A percentile compares a stretch with the other conserved stretches of the same genome.
These are phyloP conservation scores for Trametes meyenii DNA, from an alignment of 768 basidiomycete species.

Conservation along the genomic window DNA sequence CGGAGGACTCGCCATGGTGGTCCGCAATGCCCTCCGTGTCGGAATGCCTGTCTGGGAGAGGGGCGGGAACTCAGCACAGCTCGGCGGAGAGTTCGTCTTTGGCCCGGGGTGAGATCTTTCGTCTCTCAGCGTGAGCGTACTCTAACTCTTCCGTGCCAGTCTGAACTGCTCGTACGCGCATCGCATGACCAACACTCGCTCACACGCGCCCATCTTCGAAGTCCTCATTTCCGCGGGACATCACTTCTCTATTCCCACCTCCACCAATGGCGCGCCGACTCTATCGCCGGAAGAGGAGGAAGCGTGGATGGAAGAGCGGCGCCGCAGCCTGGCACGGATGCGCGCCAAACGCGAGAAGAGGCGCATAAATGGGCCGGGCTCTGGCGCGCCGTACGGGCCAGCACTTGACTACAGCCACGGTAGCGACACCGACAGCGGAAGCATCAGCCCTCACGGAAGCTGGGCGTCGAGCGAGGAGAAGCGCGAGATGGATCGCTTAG, in stretches of 20 bases:
- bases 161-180: conserved; percentile 75
- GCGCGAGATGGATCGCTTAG: conserved; percentile 1
- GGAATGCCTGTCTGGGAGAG: conserved; percentile 84
- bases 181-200: conserved; percentile 78
- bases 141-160: conserved; percentile 38
- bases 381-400: conserved; percentile 12
- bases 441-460: conserved; percentile 20
- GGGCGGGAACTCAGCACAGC: conserved; percentile 74
- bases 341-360: conserved; percentile 35
- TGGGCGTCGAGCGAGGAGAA: conserved; percentile 24
- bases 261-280: conserved; percentile 8
- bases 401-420: conserved; percentile 18
- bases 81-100: conserved; percentile 89
- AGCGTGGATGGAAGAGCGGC: conserved; percentile 43
- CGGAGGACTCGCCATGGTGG: conserved; percentile 73
- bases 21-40: conserved; percentile 67
- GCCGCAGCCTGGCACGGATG: conserved; percentile 40
- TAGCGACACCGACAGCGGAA: conserved; percentile 23
- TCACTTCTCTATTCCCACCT: conserved; percentile 17
- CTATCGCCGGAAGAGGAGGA: conserved; percentile 32
- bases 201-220: conserved; percentile 72
- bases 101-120: conserved; percentile 53
- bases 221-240: conserved; percentile 68
- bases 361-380: conserved; percentile 19
- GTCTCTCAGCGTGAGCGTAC: not conserved